Percentiles rank a stretch among this genome's conserved stretches.
Conservation (phyloP, 352 stramenopile species). For the Aphanomyces cochlioides region DNA sequence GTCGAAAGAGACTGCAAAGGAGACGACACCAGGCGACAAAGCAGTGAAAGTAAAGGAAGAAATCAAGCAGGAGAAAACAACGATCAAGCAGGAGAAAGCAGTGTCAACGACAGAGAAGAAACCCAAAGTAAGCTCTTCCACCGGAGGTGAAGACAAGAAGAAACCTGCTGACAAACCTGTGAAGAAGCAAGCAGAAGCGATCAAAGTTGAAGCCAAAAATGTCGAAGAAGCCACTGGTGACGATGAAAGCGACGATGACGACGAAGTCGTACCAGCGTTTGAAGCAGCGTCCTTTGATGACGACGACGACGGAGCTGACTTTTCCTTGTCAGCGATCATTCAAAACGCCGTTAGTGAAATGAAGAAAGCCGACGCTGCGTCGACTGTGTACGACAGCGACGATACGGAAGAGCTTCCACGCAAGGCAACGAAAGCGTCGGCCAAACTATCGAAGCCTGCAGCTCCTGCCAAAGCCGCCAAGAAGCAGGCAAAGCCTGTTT, state of each 20-base stretch:
- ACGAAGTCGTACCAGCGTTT: not conserved
- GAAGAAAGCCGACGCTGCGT: conserved; percentile 7
- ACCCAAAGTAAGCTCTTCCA: not conserved
- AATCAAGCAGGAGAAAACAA: conserved; percentile 24
- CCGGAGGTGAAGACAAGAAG: too few species aligned
- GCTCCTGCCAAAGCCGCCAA: conserved; percentile 31
- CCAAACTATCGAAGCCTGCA: conserved; percentile 31
- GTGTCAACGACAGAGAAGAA: conserved; percentile 31
- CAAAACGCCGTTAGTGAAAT: conserved; percentile 3
- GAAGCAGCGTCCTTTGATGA: conserved; percentile 9
- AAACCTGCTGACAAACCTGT: not conserved
- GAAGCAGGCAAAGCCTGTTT: not conserved
- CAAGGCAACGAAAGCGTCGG: conserved; percentile 8
- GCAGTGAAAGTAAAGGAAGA: conserved; percentile 32
- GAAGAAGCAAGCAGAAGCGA: conserved; percentile 21
- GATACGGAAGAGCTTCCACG: not conserved
- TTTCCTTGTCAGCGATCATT: conserved; percentile 5
- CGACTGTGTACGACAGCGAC: not conserved
- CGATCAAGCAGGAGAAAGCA: conserved; percentile 2
- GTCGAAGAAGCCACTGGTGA: conserved; percentile 2
- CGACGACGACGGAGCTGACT: conserved; percentile 22
- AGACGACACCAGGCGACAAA: conserved; percentile 7
- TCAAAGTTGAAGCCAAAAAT: conserved; percentile 27
- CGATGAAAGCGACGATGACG: conserved; percentile 17
- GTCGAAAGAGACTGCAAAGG: not conserved